phyloP scores from a whole-genome alignment of 2,329 filamentous ascomycete genomes.

The Fusarium nematophilum region DNA sequence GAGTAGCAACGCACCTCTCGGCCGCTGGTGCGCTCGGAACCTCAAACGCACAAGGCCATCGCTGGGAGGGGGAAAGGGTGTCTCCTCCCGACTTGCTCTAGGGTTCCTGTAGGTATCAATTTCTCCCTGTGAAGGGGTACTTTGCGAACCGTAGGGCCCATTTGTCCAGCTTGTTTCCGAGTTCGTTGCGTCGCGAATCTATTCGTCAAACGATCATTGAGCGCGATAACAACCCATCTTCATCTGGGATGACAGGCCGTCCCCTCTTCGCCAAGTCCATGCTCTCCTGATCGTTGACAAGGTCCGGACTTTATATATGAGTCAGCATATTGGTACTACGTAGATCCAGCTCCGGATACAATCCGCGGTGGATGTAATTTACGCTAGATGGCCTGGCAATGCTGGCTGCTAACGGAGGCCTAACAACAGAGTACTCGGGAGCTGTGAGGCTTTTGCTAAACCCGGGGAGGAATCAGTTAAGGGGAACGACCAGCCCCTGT shows the following conservation, averaged over 20 bases:
- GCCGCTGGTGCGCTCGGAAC: conserved; percentile 6
- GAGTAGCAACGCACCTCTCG: conserved; percentile 3
- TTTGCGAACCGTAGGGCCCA: no score
- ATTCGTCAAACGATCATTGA: neutral
- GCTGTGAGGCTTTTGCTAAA: conserved; percentile 10
- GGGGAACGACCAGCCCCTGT: conserved; percentile 10
- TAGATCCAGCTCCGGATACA: neutral
- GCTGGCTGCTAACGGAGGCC: neutral
- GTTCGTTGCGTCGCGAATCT: conserved; percentile 3
- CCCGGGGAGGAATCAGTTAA: conserved; percentile 5
- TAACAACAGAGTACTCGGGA: neutral
- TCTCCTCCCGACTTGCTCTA: no score
- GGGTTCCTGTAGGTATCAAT: no score
- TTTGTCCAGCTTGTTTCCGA: no score
- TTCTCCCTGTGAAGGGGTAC: no score
- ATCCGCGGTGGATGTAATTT: conserved; percentile 10
- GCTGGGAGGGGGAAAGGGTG: no score
- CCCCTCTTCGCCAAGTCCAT: conserved; percentile 2
- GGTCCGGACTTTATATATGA: neutral
- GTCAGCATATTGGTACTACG: conserved; percentile 4
- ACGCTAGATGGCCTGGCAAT: neutral
- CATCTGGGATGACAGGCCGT: no score
- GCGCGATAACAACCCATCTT: neutral
- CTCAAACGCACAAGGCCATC: conserved; percentile 4
- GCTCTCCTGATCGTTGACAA: conserved; percentile 2